phyloP scores from a whole-genome alignment of 352 stramenopile species.

The Globisporangium spinosum region DNA sequence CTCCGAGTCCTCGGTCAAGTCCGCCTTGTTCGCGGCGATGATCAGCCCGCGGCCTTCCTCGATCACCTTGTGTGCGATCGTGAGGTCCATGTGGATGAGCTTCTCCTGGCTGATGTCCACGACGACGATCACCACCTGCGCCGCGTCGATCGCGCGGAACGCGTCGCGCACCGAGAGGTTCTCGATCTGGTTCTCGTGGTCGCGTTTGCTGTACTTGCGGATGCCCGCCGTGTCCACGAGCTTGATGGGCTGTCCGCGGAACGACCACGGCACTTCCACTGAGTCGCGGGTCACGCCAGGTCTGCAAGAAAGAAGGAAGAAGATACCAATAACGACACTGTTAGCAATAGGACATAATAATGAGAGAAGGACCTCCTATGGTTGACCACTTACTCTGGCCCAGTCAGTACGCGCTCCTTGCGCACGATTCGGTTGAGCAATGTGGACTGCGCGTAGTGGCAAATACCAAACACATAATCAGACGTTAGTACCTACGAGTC shows the following conservation, averaged over 20 bases:
- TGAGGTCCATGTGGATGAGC: slow-evolving; percentile 85
- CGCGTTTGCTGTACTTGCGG: slow-evolving; percentile 80
- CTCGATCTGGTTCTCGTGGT: slow-evolving; percentile 82
- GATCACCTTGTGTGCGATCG: slow-evolving; percentile 77
- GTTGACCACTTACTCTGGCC: slow-evolving; percentile 56
- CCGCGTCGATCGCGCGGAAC: slow-evolving; percentile 77
- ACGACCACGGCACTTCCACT: slow-evolving; percentile 77
- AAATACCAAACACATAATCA: not conserved
- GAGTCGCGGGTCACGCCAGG: slow-evolving; percentile 80
- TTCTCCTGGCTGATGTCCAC: slow-evolving; percentile 81
- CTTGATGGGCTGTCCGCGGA: slow-evolving; percentile 67
- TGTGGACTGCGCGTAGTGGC: slow-evolving; percentile 36
- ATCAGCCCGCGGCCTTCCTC: slow-evolving; percentile 75
- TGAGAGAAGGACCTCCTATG: not conserved
- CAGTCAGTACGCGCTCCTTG: slow-evolving; percentile 76
- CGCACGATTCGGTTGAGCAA: slow-evolving; percentile 81
- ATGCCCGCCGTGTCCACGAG: slow-evolving; percentile 83
- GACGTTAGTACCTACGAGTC: not conserved
- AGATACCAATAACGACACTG: not conserved
- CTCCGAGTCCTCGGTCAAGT: slow-evolving; percentile 50
- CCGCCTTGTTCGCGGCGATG: slow-evolving; percentile 77
- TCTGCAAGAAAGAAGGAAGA: slow-evolving; percentile 23
- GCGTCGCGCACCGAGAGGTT: slow-evolving; percentile 80
- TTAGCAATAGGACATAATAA: not conserved
- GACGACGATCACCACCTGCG: slow-evolving; percentile 77